Percentiles rank a stretch among this genome's conserved stretches.
These are phyloP conservation scores for Babesia ovata DNA, from an alignment of 169 alveolate species.

Conservation along the genomic window DNA sequence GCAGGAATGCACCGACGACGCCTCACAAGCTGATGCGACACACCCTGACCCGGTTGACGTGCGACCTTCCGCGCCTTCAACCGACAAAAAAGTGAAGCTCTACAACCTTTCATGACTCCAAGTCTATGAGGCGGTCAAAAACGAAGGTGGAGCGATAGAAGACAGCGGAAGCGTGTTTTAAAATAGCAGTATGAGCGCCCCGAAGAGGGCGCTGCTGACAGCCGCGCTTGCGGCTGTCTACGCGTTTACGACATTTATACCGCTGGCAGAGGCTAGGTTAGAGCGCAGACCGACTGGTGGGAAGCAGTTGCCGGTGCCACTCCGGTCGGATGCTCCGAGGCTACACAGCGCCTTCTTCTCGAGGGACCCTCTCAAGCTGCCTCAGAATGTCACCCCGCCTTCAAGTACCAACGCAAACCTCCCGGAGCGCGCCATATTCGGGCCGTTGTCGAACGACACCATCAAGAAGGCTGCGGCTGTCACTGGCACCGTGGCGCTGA, in stretches of 20 bases:
- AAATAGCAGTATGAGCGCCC: background rate
- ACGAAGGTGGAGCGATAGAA: no score
- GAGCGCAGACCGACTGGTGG: background rate
- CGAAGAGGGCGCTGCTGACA: background rate
- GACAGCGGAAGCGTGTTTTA: no score
- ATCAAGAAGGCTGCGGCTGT: slow-evolving; percentile 33
- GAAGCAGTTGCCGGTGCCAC: background rate
- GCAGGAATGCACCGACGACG: no score
- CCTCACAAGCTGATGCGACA: no score
- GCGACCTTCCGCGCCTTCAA: no score
- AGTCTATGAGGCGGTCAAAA: no score
- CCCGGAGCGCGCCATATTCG: background rate
- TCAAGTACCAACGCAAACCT: background rate
- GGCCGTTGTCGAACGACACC: background rate
- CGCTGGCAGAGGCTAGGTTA: background rate
- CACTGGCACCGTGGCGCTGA: slow-evolving; percentile 56
- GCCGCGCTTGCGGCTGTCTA: slow-evolving; percentile 15
- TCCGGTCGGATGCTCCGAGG: background rate
- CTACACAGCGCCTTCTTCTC: slow-evolving; percentile 41
- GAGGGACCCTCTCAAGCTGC: slow-evolving; percentile 14
- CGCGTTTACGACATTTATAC: background rate
- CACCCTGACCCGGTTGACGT: no score
- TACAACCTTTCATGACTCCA: no score
- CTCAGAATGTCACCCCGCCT: background rate
- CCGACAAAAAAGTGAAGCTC: no score